Percentiles rank a stretch among this genome's conserved stretches.
Evolutionary conservation across 208 protist species (phyloP).

Genomic region (Wallacemonas sp.): DNA sequence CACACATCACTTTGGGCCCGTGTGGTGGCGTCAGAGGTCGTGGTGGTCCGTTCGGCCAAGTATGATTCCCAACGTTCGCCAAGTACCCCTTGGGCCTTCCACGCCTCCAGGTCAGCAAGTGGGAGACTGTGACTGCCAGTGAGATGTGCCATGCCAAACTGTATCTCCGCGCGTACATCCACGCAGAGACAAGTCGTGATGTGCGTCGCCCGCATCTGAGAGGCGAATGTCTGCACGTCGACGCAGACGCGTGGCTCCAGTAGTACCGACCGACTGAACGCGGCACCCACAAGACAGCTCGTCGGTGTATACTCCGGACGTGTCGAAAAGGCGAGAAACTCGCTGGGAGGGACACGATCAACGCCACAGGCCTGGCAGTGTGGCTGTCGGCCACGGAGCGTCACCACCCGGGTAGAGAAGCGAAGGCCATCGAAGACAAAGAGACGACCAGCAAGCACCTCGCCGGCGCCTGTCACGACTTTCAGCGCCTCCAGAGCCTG

Average conservation of each 20-base stretch:
- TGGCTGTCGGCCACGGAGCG: conserved; percentile 46
- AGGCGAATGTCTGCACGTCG: not conserved
- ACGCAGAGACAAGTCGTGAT: conserved; percentile 19
- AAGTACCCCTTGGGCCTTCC: conserved; percentile 24
- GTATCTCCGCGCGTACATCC: conserved; percentile 67
- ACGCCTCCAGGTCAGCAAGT: conserved; percentile 46
- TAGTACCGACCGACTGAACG: not conserved
- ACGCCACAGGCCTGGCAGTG: conserved; percentile 72
- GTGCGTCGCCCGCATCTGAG: not conserved
- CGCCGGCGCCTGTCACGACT: conserved; percentile 66
- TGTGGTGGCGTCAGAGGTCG: not conserved
- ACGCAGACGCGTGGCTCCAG: not conserved
- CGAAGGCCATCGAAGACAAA: conserved; percentile 87
- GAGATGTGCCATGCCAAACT: conserved; percentile 88
- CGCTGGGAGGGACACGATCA: not conserved
- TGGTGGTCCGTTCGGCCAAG: not conserved
- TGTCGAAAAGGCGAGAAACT: not conserved
- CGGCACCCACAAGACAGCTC: conserved; percentile 12
- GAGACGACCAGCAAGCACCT: conserved; percentile 67
- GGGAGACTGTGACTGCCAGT: conserved; percentile 48
- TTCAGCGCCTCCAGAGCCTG: conserved; percentile 94
- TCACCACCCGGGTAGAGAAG: conserved; percentile 62
- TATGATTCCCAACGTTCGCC: conserved; percentile 13
- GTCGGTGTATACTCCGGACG: conserved; percentile 59
- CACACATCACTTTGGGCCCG: not conserved